Conservation (phyloP, 306 rosid species). For the Cucurbita ficifolia region DNA sequence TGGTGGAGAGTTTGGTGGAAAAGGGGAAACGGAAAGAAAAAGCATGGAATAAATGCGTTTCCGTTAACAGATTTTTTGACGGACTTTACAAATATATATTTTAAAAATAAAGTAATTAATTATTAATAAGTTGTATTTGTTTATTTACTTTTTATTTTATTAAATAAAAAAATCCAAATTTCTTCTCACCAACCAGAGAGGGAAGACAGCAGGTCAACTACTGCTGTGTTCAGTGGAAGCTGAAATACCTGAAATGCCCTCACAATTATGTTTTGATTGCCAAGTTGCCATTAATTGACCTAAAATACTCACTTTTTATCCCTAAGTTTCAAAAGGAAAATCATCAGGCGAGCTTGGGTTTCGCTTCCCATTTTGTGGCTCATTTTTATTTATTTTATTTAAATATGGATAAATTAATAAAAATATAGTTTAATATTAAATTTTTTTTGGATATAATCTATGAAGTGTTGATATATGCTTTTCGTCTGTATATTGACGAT, state of each 20-base stretch:
- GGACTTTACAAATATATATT: neutral
- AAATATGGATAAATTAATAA: no score
- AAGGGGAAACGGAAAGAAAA: neutral
- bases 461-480: no score
- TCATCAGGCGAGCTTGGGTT: no score
- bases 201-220: constrained; percentile 14
- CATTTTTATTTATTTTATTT: no score
- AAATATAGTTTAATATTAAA: no score
- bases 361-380: no score
- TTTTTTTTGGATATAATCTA: no score
- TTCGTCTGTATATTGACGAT: no score
- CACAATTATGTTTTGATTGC: neutral
- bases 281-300: neutral
- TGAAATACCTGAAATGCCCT: neutral
- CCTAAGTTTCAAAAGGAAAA: no score
- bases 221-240: neutral
- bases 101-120: neutral
- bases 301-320: no score
- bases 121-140: neutral
- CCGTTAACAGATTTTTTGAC: constrained; percentile 21
- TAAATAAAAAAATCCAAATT: neutral
- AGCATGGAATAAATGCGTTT: constrained; percentile 19
- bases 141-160: neutral
- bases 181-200: neutral
- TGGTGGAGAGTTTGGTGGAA: neutral